phyloP scores from a whole-genome alignment of 176 grass and related monocot species.

The Oryza longistaminata region DNA sequence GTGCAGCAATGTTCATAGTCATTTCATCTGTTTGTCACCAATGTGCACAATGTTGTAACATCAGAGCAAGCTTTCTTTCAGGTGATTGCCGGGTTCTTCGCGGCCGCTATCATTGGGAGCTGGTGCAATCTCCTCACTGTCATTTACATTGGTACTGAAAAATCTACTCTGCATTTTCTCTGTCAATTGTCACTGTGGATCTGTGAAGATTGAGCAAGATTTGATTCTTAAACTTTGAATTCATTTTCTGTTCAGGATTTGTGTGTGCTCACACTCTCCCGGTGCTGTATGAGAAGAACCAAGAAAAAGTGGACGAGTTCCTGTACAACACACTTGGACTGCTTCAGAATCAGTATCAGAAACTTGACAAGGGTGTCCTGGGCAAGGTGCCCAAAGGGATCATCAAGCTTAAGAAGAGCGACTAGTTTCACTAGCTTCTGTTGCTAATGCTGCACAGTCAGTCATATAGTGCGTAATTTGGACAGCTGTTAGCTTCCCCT shows the following conservation, averaged over 20 bases:
- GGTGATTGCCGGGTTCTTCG: slow-evolving; percentile 61
- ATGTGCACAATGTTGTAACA: neutral
- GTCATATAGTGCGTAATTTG: neutral
- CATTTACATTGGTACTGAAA: slow-evolving; percentile 69
- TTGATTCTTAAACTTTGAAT: neutral
- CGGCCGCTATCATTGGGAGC: slow-evolving; percentile 63
- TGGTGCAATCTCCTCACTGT: slow-evolving; percentile 88
- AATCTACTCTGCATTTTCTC: neutral
- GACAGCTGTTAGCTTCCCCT: neutral
- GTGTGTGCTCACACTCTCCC: slow-evolving; percentile 75
- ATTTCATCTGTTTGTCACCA: neutral
- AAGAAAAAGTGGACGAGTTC: slow-evolving; percentile 83
- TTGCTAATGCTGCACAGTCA: neutral
- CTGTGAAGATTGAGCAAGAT: neutral
- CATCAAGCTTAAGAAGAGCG: slow-evolving; percentile 65
- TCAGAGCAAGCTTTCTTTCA: slow-evolving; percentile 25
- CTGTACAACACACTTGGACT: slow-evolving; percentile 58
- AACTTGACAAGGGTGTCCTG: slow-evolving; percentile 57
- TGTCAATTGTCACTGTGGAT: neutral
- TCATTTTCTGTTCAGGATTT: slow-evolving; percentile 60
- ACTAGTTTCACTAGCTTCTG: slow-evolving; percentile 35
- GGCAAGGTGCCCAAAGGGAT: slow-evolving; percentile 69
- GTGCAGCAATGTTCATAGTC: neutral
- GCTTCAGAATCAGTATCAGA: slow-evolving; percentile 63
- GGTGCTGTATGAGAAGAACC: slow-evolving; percentile 82